Evolutionary conservation across 768 basidiomycete genomes (phyloP).

Genomic region (Filobasidium floriforme): DNA sequence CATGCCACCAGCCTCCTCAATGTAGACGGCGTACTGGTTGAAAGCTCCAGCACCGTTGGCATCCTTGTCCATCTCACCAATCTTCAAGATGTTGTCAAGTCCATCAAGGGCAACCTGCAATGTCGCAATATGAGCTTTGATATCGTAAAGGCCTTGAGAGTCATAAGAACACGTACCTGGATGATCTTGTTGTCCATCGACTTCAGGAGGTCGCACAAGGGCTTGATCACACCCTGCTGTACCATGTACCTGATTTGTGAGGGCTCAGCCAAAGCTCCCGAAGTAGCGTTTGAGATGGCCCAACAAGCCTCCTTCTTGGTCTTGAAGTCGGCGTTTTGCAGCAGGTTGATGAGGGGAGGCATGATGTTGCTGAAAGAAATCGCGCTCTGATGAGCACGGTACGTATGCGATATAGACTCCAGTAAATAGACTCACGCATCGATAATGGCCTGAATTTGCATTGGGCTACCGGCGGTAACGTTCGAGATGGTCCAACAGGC

Average conservation of each 20-base stretch:
- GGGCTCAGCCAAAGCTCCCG: slow-evolving; percentile 92
- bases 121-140: background rate
- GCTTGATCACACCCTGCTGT: slow-evolving; percentile 95
- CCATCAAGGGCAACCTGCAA: slow-evolving; percentile 91
- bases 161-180: slow-evolving; percentile 32
- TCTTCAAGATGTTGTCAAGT: slow-evolving; percentile 94
- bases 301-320: slow-evolving; percentile 99
- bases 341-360: slow-evolving; percentile 95
- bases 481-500: slow-evolving; percentile 99
- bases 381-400: slow-evolving; percentile 51
- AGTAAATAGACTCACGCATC: slow-evolving; percentile 63
- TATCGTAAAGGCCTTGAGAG: background rate
- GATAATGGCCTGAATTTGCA: slow-evolving; percentile 93
- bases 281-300: slow-evolving; percentile 98
- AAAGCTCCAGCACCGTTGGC: slow-evolving; percentile 69
- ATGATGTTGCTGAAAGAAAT: slow-evolving; percentile 54
- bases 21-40: slow-evolving; percentile 87
- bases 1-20: slow-evolving; percentile 99
- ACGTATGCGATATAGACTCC: slow-evolving; percentile 36
- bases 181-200: slow-evolving; percentile 99
- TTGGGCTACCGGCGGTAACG: slow-evolving; percentile 91
- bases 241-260: slow-evolving; percentile 96
- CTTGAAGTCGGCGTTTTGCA: slow-evolving; percentile 96
- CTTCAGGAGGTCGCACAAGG: slow-evolving; percentile 85
- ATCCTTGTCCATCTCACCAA: slow-evolving; percentile 90